Base-by-base conservation (phyloP, 73 alveolate genomes). In the Symbiodinium pilosum region DNA sequence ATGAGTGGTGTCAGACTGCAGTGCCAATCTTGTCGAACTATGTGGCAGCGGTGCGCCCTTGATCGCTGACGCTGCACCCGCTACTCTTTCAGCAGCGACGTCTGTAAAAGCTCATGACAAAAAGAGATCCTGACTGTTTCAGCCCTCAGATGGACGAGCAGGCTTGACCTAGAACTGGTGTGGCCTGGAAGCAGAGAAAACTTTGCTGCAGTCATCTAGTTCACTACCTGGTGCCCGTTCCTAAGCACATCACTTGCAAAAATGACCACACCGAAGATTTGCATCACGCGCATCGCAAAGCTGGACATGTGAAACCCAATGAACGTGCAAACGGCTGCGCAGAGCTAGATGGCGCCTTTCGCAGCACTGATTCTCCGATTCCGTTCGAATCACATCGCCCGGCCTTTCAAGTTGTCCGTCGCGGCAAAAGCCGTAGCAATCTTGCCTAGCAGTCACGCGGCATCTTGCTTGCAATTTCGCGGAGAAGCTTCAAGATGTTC, bases 401-500 rank as follows among this genome's bases (percentile, higher is more conserved):
- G 73, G 73, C 73, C 73, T 56, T 56, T 56, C 73, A 56, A 56
- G 73, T 56, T 56, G 73, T 26, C 73, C n/a, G 73, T 32, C 73
- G 21, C 73, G 73, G 73, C 73, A 56, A 56, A 56, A 56, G 73
- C 73, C 73, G 73, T 56, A 56, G 75, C 73, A 56, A 56, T 56
- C 73, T 56, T 16, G 73, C 73, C 73, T 56, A 56, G 73, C 73
- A 56, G 73, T 8, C 34, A 56, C 21, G 73, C 73, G 34, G 73
- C 21, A 26, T 16, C 21, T 26, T 20, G 73, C 34, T 16, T 16
- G 75, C 26, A 7, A 20, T 21, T 21, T 56, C 36, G 75, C 75
- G 4, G 75, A 47, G n/a, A n/a, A n/a, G n/a, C n/a, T 11, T 56
- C 75, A 56, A 30, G 38, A 34, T 21, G 32, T 32, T 20, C 34